Percentiles rank a stretch among this genome's conserved stretches.
Evolutionary conservation across 2,329 filamentous ascomycete species (phyloP).

Genomic region (Alternaria gaisen): DNA sequence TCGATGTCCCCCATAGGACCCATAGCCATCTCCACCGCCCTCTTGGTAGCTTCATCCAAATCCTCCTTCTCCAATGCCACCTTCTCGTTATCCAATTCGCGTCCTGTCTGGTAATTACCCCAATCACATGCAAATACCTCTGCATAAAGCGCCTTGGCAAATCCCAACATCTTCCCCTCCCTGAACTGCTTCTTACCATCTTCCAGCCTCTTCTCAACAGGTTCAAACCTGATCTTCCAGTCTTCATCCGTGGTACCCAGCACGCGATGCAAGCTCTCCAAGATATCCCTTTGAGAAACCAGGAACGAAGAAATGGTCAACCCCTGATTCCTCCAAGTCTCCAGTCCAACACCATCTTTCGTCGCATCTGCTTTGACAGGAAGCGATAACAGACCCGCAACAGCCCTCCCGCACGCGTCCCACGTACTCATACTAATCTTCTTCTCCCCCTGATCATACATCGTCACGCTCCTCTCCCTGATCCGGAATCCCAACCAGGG

Average conservation of each 20-base stretch:
- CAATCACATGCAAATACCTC: slow-evolving; percentile 27
- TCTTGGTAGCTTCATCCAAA: slow-evolving; percentile 64
- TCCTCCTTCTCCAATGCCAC: slow-evolving; percentile 68
- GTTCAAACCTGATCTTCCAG: slow-evolving; percentile 66
- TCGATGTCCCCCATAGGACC: neutral
- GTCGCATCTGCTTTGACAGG: neutral
- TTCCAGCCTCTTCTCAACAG: slow-evolving; percentile 57
- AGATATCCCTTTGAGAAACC: slow-evolving; percentile 68
- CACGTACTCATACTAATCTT: slow-evolving; percentile 63
- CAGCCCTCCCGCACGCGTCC: slow-evolving; percentile 46
- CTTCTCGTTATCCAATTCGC: slow-evolving; percentile 59
- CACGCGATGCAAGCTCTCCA: slow-evolving; percentile 68
- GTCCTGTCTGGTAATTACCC: slow-evolving; percentile 43
- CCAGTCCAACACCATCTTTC: neutral
- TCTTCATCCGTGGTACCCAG: slow-evolving; percentile 66
- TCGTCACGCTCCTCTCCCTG: slow-evolving; percentile 35
- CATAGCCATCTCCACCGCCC: slow-evolving; percentile 18
- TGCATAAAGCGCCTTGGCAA: slow-evolving; percentile 60
- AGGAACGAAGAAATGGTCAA: slow-evolving; percentile 40
- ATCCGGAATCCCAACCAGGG: slow-evolving; percentile 51
- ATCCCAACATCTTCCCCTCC: slow-evolving; percentile 36
- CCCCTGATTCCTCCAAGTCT: neutral
- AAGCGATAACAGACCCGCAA: neutral
- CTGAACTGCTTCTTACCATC: slow-evolving; percentile 55
- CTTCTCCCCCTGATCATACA: slow-evolving; percentile 44